These are phyloP conservation scores for Hypoxylon lienhwacheense DNA, from an alignment of 495 filamentous ascomycete genomes.

Conservation along the genomic window DNA sequence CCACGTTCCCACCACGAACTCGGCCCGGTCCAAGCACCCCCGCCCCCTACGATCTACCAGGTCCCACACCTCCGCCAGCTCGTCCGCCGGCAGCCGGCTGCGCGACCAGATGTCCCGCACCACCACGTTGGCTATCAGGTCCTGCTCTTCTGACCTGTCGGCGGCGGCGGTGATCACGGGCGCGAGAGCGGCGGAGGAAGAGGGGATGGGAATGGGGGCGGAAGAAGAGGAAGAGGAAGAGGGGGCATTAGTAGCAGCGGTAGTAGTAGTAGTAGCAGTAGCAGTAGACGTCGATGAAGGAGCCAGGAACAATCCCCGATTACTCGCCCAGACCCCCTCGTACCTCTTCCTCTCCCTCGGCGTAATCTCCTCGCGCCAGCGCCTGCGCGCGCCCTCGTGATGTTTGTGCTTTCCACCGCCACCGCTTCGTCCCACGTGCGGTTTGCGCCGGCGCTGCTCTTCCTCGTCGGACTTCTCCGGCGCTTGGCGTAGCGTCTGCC, in stretches of 20 bases:
- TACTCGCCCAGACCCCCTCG: constrained; percentile 95
- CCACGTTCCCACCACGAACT: constrained; percentile 97
- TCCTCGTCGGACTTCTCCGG: constrained; percentile 62
- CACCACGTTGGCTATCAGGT: constrained; percentile 76
- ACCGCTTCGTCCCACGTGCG: constrained; percentile 39
- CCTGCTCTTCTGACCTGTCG: constrained; percentile 40
- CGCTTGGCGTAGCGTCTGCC: constrained; percentile 72
- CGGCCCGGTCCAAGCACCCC: constrained; percentile 68
- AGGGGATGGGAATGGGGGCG: background rate
- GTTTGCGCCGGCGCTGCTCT: constrained; percentile 48
- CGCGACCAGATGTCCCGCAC: constrained; percentile 85
- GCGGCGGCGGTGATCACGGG: background rate
- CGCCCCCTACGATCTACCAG: constrained; percentile 69
- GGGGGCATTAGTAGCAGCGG: background rate
- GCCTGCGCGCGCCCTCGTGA: constrained; percentile 79
- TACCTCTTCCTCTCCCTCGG: constrained; percentile 84
- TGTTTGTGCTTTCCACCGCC: constrained; percentile 70
- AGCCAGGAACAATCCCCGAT: constrained; percentile 66
- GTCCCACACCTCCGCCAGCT: constrained; percentile 81
- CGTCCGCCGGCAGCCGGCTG: constrained; percentile 65
- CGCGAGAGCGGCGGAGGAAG: too few relatives aligned
- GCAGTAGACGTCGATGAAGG: background rate
- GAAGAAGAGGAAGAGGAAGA: too few relatives aligned
- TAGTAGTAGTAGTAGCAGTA: background rate
- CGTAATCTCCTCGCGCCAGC: constrained; percentile 80